Conservation (phyloP, 805 yeast genomes). For the Metschnikowia cubensis region DNA sequence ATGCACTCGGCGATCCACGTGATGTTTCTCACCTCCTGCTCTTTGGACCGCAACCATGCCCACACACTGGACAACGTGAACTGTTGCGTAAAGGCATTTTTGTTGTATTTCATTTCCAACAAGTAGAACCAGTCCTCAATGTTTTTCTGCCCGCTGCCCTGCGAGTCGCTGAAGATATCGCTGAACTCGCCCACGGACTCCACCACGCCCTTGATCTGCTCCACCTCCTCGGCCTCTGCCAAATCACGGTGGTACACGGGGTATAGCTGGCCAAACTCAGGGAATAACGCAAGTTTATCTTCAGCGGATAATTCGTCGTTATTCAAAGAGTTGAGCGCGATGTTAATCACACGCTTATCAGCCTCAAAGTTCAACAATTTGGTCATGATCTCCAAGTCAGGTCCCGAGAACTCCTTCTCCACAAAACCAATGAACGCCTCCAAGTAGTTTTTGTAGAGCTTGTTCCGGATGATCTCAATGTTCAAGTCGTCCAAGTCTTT, state of each 20-base stretch:
- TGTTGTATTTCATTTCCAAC: constrained; percentile 87
- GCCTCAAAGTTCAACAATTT: constrained; percentile 84
- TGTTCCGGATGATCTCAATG: constrained; percentile 91
- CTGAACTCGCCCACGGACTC: constrained; percentile 64
- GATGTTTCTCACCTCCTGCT: constrained; percentile 93
- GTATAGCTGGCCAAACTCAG: constrained; percentile 75
- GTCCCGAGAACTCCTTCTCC: constrained; percentile 55
- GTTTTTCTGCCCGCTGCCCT: constrained; percentile 45
- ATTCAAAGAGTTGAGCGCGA: constrained; percentile 83
- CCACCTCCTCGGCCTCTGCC: constrained; percentile 78
- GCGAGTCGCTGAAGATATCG: constrained; percentile 45
- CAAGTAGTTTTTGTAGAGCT: constrained; percentile 85
- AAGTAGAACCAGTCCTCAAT: constrained; percentile 93
- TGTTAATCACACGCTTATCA: constrained; percentile 90
- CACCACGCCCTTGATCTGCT: constrained; percentile 66
- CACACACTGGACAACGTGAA: constrained; percentile 86
- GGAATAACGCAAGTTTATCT: constrained; percentile 69
- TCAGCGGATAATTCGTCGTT: constrained; percentile 68
- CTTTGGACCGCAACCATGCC: constrained; percentile 96
- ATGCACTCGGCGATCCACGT: constrained; percentile 99
- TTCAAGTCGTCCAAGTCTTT: constrained; percentile 92
- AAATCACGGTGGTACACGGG: constrained; percentile 65
- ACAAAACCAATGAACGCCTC: constrained; percentile 80
- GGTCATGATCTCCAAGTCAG: constrained; percentile 79
- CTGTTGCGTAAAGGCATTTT: constrained; percentile 93